Evolutionary conservation across 2,329 filamentous ascomycete genomes (phyloP).

Genomic region (Chaetomium sp.): DNA sequence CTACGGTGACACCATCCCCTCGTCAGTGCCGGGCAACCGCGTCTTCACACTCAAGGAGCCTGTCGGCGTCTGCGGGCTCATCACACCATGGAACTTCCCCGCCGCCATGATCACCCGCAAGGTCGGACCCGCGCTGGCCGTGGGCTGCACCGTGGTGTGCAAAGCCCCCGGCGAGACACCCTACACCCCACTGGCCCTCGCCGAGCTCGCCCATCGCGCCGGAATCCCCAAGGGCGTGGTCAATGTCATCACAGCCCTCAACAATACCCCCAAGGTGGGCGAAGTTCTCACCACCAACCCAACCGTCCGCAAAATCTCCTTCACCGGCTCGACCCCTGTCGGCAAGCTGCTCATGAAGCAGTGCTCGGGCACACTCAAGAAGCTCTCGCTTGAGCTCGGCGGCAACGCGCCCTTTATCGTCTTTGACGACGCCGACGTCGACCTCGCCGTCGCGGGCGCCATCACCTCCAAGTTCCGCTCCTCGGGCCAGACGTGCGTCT

Average conservation of each 20-base stretch:
- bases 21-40: constrained; percentile 70
- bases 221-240: constrained; percentile 89
- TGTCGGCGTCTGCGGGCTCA: constrained; percentile 78
- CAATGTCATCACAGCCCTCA: constrained; percentile 79
- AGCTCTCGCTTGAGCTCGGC: constrained; percentile 83
- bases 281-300: constrained; percentile 74
- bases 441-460: constrained; percentile 79
- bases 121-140: constrained; percentile 75
- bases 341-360: constrained; percentile 86
- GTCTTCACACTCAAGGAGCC: constrained; percentile 81
- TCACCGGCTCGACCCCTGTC: constrained; percentile 77
- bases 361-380: constrained; percentile 80
- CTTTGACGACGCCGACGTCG: constrained; percentile 91
- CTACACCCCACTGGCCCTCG: constrained; percentile 83
- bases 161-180: constrained; percentile 94
- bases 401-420: constrained; percentile 97
- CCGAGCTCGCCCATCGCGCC: constrained; percentile 81
- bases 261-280: constrained; percentile 81
- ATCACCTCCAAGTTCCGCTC: constrained; percentile 89
- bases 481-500: constrained; percentile 94
- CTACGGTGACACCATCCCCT: constrained; percentile 75
- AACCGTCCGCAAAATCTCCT: constrained; percentile 84
- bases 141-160: constrained; percentile 91
- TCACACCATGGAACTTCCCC: constrained; percentile 90
- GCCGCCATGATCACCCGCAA: constrained; percentile 75